A percentile compares a stretch with the other conserved stretches of the same genome.
Evolutionary conservation across 495 filamentous ascomycete genomes (phyloP).

Genomic region (Cladorrhinum samala): DNA sequence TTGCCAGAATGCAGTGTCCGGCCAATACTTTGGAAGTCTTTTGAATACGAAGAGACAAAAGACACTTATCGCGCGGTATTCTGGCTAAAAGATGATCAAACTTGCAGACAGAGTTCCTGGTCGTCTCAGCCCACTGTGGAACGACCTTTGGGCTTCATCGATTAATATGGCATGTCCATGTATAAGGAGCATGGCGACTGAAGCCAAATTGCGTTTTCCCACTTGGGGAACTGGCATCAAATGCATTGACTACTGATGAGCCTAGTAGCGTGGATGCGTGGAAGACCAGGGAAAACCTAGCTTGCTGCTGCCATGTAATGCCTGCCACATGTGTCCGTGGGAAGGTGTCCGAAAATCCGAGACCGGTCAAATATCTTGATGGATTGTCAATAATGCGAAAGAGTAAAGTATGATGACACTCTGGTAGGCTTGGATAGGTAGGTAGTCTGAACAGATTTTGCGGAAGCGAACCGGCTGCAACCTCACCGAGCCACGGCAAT

Average conservation of each 20-base stretch:
- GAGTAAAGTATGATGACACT: conserved; percentile 2
- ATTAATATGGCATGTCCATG: neutral
- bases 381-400: conserved; percentile 8
- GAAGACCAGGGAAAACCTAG: neutral
- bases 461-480: conserved; percentile 17
- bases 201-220: neutral
- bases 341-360: conserved; percentile 26
- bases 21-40: conserved; percentile 10
- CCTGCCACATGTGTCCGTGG: conserved; percentile 17
- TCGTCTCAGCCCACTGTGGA: conserved; percentile 16
- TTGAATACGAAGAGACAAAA: conserved; percentile 15
- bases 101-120: conserved; percentile 15
- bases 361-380: conserved; percentile 8
- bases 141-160: neutral
- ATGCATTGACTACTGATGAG: neutral
- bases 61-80: conserved; percentile 23
- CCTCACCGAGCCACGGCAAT: conserved; percentile 4
- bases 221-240: neutral
- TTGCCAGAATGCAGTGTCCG: conserved; percentile 34
- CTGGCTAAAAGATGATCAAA: conserved; percentile 48
- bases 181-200: neutral
- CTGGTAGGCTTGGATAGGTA: neutral
- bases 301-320: neutral
- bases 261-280: neutral
- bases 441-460: conserved; percentile 3